phyloP scores from a whole-genome alignment of 2,329 filamentous ascomycete species.

The Penicillium digitatum region DNA sequence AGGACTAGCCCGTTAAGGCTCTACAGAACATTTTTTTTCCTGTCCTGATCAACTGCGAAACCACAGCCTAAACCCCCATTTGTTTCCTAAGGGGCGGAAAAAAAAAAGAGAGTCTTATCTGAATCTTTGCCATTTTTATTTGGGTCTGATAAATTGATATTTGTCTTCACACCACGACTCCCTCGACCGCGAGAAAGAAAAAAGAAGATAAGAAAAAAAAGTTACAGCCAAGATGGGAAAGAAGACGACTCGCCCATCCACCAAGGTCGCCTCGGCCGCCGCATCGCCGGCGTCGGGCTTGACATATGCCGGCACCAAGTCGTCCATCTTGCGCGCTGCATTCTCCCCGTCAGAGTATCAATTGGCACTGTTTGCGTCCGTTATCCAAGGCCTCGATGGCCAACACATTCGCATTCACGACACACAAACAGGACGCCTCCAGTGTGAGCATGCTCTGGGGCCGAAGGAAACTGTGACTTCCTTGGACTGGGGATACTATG shows the following conservation, averaged over 20 bases:
- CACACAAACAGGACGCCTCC: slow-evolving; percentile 47
- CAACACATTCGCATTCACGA: slow-evolving; percentile 53
- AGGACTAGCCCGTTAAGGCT: slow-evolving; percentile 33
- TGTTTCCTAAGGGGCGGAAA: slow-evolving; percentile 16
- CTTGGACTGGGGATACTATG: slow-evolving; percentile 50
- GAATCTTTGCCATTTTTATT: slow-evolving; percentile 6
- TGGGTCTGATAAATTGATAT: background rate
- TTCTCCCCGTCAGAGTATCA: slow-evolving; percentile 51
- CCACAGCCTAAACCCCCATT: slow-evolving; percentile 27
- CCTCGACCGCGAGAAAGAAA: slow-evolving; percentile 15
- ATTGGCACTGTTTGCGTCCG: slow-evolving; percentile 52
- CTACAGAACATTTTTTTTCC: slow-evolving; percentile 45
- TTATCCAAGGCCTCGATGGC: slow-evolving; percentile 51
- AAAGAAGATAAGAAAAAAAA: slow-evolving; percentile 13
- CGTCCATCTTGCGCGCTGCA: slow-evolving; percentile 48
- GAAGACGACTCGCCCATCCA: slow-evolving; percentile 42
- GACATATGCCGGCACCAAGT: slow-evolving; percentile 41
- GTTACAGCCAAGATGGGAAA: slow-evolving; percentile 41
- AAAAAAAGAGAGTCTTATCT: slow-evolving; percentile 12
- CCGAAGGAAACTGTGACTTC: slow-evolving; percentile 48
- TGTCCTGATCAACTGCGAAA: slow-evolving; percentile 30
- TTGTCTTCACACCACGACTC: slow-evolving; percentile 6
- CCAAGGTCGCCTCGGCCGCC: slow-evolving; percentile 45
- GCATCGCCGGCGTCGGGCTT: slow-evolving; percentile 37
- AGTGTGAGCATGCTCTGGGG: slow-evolving; percentile 49